Conservation (phyloP, 805 yeast genomes). For the Saturnispora quitensis region DNA sequence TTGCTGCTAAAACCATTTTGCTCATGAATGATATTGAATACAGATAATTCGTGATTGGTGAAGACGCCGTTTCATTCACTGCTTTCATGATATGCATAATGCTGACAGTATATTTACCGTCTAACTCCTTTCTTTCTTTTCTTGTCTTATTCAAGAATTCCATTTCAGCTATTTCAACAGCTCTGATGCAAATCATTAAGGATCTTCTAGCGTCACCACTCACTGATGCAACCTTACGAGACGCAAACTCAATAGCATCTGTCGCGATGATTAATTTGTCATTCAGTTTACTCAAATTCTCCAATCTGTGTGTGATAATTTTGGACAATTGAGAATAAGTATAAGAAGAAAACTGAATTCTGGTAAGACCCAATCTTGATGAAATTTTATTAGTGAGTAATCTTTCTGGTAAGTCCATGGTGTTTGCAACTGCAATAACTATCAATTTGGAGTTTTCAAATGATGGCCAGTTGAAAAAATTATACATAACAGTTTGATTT, state of each 20-base stretch:
- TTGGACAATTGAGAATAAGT: conserved; percentile 65
- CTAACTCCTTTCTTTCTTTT: conserved; percentile 21
- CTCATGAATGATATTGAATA: conserved; percentile 53
- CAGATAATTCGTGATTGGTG: conserved; percentile 60
- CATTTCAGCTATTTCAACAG: conserved; percentile 76
- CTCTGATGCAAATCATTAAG: conserved; percentile 75
- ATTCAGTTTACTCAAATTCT: conserved; percentile 33
- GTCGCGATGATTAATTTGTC: conserved; percentile 40
- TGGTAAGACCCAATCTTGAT: conserved; percentile 78
- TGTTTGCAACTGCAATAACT: conserved; percentile 90
- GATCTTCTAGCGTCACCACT: conserved; percentile 97
- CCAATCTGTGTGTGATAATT: conserved; percentile 67
- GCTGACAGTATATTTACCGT: conserved; percentile 45
- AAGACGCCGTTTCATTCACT: conserved; percentile 64
- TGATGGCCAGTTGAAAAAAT: conserved; percentile 97
- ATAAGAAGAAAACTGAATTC: conserved; percentile 86
- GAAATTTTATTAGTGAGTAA: conserved; percentile 80
- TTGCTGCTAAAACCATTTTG: conserved; percentile 63
- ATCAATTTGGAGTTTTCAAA: conserved; percentile 68
- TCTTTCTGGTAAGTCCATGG: conserved; percentile 95
- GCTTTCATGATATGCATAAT: conserved; percentile 74
- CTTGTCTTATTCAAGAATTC: conserved; percentile 36
- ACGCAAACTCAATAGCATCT: conserved; percentile 85
- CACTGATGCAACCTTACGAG: conserved; percentile 90
- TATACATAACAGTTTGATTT: conserved; percentile 82